Evolutionary conservation across 169 alveolate genomes (phyloP), one percentile per base, ranked within the genome.

Genomic region (Plasmodium sp.): DNA sequence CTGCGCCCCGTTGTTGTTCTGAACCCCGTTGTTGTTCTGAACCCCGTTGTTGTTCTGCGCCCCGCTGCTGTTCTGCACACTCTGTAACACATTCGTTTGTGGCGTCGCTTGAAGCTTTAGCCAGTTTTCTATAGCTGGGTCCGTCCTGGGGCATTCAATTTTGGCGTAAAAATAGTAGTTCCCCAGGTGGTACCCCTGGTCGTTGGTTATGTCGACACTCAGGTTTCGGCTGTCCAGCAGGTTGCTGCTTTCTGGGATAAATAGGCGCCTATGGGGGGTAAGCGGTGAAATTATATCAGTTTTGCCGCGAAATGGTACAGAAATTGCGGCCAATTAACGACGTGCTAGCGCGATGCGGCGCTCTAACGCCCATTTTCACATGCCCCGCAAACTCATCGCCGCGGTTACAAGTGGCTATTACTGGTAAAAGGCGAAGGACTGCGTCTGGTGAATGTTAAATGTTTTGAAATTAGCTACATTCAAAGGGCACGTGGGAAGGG

Each of bases 91-190:
- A 83, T 83, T 80, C 33, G 56, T 80, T 80, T 80, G 84, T 22
- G 36, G 18, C 41, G 74, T 16, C 27, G 2, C 75, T 43, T 75
- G 18, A 39, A 48, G 39, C 18, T 79, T 80, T n/a, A 90, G 31
- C 82, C 73, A 86, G 36, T 90, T 90, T 81, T 90, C 94, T 81
- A 90, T 39, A 27, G 6, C 27, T 9, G 27, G 58, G n/a, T 90
- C 36, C 58, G 92, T 90, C 73, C 54, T 45, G 9, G 91, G 92
- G 75, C 94, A 90, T 62, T 80, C 91, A 62, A 90, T 81, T 67
- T 80, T 90, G 81, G 84, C 91, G 51, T 90, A 90, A 62, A 90
- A 90, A 80, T 10, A 90, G 54, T 90, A 90, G 56, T 90, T 90
- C 22, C 51, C 77, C 71, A 79, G 73, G 73, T 80, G 81, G 39